Evolutionary conservation across 352 stramenopile species (phyloP).

Genomic region (Phytophthora tubulina): DNA sequence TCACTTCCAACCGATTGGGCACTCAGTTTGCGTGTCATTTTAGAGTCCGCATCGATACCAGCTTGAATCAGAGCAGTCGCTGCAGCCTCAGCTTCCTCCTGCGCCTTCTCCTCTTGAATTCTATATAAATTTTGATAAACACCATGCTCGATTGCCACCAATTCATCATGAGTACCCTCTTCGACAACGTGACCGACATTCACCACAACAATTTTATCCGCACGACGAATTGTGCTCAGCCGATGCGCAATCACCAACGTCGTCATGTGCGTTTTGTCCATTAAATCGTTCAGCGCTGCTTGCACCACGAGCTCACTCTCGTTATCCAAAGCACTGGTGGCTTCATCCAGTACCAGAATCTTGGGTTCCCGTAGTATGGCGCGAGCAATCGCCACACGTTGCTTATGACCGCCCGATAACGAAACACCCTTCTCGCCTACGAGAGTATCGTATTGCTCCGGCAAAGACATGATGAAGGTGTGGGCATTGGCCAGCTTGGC

Average conservation of each 20-base stretch:
- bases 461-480: conserved; percentile 81
- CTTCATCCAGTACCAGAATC: conserved; percentile 68
- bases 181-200: conserved; percentile 55
- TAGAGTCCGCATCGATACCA: not conserved
- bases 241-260: conserved; percentile 58
- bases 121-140: conserved; percentile 21
- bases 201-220: conserved; percentile 62
- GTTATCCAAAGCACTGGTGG: conserved; percentile 57
- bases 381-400: conserved; percentile 67
- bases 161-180: conserved; percentile 45
- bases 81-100: conserved; percentile 26
- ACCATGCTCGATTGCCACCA: conserved; percentile 35
- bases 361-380: conserved; percentile 56
- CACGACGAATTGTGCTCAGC: conserved; percentile 50
- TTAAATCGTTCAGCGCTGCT: conserved; percentile 28
- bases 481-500: conserved; percentile 56
- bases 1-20: conserved; percentile 13
- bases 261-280: conserved; percentile 38
- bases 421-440: conserved; percentile 66
- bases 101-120: conserved; percentile 25
- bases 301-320: conserved; percentile 49
- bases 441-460: conserved; percentile 87
- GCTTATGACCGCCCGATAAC: conserved; percentile 75
- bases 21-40: conserved; percentile 17
- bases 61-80: conserved; percentile 28